A percentile compares a stretch with the other conserved stretches of the same genome.
Evolutionary conservation across 192 early-diverging fungal genomes (phyloP).

Genomic region (Backusella australiensis): DNA sequence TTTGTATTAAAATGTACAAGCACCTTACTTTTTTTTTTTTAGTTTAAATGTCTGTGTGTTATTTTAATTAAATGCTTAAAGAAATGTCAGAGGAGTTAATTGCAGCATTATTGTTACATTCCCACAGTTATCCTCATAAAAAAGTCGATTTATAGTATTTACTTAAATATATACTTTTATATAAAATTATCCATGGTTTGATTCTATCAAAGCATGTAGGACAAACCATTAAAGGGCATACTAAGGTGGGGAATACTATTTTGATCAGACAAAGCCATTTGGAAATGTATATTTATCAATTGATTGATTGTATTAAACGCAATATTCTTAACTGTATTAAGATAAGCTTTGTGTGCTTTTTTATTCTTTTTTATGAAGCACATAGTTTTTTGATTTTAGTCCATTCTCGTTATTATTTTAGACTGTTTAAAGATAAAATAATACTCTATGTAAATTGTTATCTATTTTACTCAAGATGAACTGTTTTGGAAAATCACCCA

Average conservation of each 20-base stretch:
- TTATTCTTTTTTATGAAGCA: neutral
- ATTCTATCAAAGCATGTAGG: neutral
- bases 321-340: neutral
- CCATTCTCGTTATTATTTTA: no score
- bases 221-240: neutral
- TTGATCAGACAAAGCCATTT: neutral
- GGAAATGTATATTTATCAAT: neutral
- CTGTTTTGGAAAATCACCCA: neutral
- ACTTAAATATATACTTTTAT: constrained; percentile 8
- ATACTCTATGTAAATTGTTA: neutral
- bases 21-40: neutral
- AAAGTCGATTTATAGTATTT: neutral
- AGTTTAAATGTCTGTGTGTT: neutral
- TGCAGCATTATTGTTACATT: neutral
- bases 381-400: no score
- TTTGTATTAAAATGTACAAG: neutral
- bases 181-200: neutral
- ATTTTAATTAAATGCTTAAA: neutral
- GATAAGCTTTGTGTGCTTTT: neutral
- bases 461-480: neutral
- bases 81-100: neutral
- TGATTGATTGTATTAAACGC: neutral
- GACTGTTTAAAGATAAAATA: no score
- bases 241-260: neutral
- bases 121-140: neutral